These are phyloP conservation scores for Cytospora piceicola DNA, from an alignment of 2,329 filamentous ascomycete genomes.

Conservation along the genomic window DNA sequence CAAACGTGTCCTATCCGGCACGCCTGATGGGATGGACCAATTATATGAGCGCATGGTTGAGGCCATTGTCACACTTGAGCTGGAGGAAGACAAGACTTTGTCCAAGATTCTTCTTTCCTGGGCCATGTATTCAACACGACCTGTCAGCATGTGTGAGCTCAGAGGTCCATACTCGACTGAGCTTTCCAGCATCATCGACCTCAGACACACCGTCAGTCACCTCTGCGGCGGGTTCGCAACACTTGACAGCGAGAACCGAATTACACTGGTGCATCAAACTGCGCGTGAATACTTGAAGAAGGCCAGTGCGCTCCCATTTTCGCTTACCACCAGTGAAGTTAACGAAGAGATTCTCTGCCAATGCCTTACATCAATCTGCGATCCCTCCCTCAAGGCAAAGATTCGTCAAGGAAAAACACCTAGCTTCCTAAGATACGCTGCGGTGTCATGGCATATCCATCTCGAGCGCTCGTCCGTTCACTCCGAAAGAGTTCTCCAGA, in stretches of 20 bases:
- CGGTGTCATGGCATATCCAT: constrained; percentile 34
- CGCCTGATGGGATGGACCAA: constrained; percentile 33
- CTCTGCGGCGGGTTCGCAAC: constrained; percentile 34
- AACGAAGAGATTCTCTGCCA: constrained; percentile 12
- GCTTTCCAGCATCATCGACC: constrained; percentile 30
- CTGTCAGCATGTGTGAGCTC: constrained; percentile 32
- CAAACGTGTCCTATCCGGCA: constrained; percentile 26
- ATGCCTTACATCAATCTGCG: not conserved
- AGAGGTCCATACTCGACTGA: constrained; percentile 20
- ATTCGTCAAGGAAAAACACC: constrained; percentile 4
- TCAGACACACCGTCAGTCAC: constrained; percentile 30
- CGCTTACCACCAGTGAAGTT: constrained; percentile 1
- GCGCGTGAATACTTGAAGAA: constrained; percentile 8
- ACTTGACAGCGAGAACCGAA: constrained; percentile 27
- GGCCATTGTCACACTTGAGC: constrained; percentile 13
- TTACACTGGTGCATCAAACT: constrained; percentile 25
- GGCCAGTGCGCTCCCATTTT: not conserved
- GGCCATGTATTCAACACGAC: constrained; percentile 32
- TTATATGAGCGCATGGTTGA: constrained; percentile 34
- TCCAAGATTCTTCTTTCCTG: constrained; percentile 32
- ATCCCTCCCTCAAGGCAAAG: constrained; percentile 1
- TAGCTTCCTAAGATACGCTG: constrained; percentile 31
- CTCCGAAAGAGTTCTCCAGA: constrained; percentile 30
- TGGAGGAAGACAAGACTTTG: constrained; percentile 28
- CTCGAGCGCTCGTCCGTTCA: constrained; percentile 27